Base-by-base conservation (phyloP, 108 stramenopile genomes). In the Cyclotella cryptica region DNA sequence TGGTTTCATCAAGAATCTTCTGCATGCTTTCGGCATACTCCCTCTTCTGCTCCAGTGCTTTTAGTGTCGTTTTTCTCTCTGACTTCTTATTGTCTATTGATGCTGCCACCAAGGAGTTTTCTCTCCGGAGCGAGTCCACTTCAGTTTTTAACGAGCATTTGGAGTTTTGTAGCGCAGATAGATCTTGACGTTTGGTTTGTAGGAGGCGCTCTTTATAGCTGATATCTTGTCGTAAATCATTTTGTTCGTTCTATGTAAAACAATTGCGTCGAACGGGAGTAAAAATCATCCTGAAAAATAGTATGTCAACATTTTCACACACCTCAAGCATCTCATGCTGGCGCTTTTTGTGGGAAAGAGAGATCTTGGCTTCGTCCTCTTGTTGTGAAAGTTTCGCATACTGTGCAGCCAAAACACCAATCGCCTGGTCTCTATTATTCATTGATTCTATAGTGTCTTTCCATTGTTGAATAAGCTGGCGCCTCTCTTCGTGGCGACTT, bases 391-490 rank as follows among this genome's bases (percentile, higher is more conserved):
- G 53, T 27, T 74, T 67, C 30, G 70, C 72, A 77, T 77, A 71
- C 67, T 84, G 83, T 26, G 66, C 62, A 77, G 82, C 53, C 74
- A 74, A 71, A 41, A 54, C 21, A 45, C 83, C 77, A 46, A 96
- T 93, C 7, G 92, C 91, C 42, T 72, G 54, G 74, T 96, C 96
- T 35, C 96, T 86, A 18, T 77, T 68, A 68, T 85, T 84, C 85
- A 93, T 91, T 21, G 84, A 78, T 19, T 82, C 86, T 51, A 96
- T 84, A 4, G 92, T 88, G 43, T 88, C 89, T 78, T 93, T 89
- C 96, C 92, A 93, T 75, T 94, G 90, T 51, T 75, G 66, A 26
- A 96, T 75, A 26, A 95, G 85, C 53, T 85, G 66, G 59, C 90
- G 88, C 39, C 96, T 80, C 84, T 96, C 96, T 24, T 73, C 70